phyloP scores from a whole-genome alignment of 495 filamentous ascomycete species.

The Neurospora sublineolata region DNA sequence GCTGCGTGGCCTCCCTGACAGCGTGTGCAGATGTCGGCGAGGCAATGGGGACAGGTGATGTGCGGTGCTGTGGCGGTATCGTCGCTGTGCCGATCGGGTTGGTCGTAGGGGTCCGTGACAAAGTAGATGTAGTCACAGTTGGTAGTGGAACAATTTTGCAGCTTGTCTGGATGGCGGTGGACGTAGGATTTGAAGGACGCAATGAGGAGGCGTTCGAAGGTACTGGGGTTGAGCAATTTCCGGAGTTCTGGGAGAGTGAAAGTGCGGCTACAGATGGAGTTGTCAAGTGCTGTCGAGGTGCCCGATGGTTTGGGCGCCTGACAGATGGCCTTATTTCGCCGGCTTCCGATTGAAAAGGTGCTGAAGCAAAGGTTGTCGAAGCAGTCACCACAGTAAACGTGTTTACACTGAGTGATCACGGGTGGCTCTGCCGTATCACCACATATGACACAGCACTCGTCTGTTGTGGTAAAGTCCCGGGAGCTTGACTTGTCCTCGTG shows the following conservation, averaged over 20 bases:
- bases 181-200: not conserved
- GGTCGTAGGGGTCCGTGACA: not conserved
- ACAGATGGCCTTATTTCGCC: not conserved
- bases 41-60: not conserved
- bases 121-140: not conserved
- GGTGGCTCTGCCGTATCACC: not conserved
- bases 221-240: not conserved
- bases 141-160: not conserved
- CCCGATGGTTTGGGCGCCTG: not conserved
- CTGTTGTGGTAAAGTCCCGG: not conserved
- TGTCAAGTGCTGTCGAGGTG: not conserved
- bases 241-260: not conserved
- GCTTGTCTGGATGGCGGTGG: not conserved
- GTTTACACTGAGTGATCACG: not conserved
- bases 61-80: not conserved
- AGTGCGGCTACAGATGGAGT: not conserved
- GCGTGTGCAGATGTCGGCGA: not conserved
- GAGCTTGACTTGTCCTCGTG: not conserved
- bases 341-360: not conserved
- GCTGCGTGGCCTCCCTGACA: not conserved
- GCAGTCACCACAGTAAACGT: not conserved
- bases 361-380: not conserved
- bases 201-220: not conserved
- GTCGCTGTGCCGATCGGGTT: not conserved
- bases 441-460: not conserved